Conservation (phyloP, 352 stramenopile genomes). For the Phytopythium vexans region DNA sequence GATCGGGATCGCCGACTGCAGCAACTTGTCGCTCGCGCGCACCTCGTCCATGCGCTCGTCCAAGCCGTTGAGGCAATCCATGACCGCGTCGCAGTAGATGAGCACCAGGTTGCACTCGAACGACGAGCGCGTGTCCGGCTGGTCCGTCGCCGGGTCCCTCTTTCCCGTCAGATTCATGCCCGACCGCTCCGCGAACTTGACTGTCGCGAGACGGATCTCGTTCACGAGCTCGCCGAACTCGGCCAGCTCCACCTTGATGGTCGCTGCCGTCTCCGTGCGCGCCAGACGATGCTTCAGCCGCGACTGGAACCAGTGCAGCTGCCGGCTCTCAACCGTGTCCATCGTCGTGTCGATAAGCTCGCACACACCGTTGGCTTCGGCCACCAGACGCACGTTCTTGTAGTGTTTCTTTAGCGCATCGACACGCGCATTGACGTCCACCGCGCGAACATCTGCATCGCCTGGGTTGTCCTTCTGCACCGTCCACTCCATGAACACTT, state of each 20-base stretch:
- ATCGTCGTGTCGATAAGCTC: conserved; percentile 72
- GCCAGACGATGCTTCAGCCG: conserved; percentile 70
- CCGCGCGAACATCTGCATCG: conserved; percentile 59
- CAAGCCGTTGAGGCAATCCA: conserved; percentile 78
- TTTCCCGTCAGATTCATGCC: conserved; percentile 86
- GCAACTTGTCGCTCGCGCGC: conserved; percentile 76
- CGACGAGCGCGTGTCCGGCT: conserved; percentile 65
- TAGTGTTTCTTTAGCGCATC: conserved; percentile 87
- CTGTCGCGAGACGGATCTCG: conserved; percentile 66
- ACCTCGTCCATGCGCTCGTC: conserved; percentile 82
- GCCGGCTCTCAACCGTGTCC: conserved; percentile 66
- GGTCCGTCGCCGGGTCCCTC: conserved; percentile 59
- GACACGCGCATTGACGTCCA: conserved; percentile 68
- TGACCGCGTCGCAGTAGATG: conserved; percentile 59
- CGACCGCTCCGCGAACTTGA: conserved; percentile 82
- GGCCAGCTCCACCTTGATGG: conserved; percentile 83
- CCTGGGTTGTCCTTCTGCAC: conserved; percentile 69
- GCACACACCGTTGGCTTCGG: conserved; percentile 79
- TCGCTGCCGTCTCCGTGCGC: conserved; percentile 72
- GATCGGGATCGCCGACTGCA: conserved; percentile 60
- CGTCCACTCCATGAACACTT: conserved; percentile 72
- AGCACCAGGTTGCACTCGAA: conserved; percentile 68
- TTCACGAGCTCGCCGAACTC: conserved; percentile 83
- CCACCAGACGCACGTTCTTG: conserved; percentile 77
- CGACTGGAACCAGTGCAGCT: conserved; percentile 75